A percentile compares a stretch with the other conserved stretches of the same genome.
These are phyloP conservation scores for Angomonas deanei DNA, from an alignment of 208 protist genomes.

Conservation along the genomic window DNA sequence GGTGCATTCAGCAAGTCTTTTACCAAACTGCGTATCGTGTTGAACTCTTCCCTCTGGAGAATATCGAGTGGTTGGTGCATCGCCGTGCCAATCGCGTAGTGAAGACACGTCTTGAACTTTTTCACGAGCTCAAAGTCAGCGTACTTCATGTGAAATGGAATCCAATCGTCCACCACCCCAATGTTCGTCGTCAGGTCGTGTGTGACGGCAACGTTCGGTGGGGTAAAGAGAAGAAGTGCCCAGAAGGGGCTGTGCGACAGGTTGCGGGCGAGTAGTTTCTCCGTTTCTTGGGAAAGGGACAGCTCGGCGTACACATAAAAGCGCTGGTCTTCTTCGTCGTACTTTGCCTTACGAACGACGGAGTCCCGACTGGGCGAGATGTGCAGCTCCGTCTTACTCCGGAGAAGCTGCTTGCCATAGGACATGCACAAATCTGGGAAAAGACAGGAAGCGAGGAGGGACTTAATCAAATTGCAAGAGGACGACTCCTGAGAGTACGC, in stretches of 20 bases:
- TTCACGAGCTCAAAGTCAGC: constrained; percentile 49
- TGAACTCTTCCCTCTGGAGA: too few species aligned
- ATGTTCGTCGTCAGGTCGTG: constrained; percentile 21
- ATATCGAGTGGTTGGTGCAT: too few species aligned
- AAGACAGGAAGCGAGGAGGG: constrained; percentile 43
- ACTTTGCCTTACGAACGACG: constrained; percentile 34
- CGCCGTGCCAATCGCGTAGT: too few species aligned
- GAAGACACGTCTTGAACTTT: constrained; percentile 51
- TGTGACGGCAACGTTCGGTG: constrained; percentile 32
- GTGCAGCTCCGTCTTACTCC: constrained; percentile 43
- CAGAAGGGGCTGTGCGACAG: constrained; percentile 60
- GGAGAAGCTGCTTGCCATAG: constrained; percentile 31
- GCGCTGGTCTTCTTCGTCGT: constrained; percentile 33
- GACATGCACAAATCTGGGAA: constrained; percentile 67
- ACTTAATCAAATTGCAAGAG: constrained; percentile 67
- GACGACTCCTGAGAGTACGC: constrained; percentile 42
- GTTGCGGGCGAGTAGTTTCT: constrained; percentile 28
- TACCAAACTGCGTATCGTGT: too few species aligned
- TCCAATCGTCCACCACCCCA: constrained; percentile 65
- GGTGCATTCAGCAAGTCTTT: not conserved
- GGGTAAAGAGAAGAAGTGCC: constrained; percentile 64
- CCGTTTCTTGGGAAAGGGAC: constrained; percentile 18
- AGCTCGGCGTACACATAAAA: constrained; percentile 76
- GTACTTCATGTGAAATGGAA: constrained; percentile 56
- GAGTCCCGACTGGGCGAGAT: constrained; percentile 30